Conservation (phyloP, 225 moss, liverwort and hornwort species). For the Physcomitrium patens region DNA sequence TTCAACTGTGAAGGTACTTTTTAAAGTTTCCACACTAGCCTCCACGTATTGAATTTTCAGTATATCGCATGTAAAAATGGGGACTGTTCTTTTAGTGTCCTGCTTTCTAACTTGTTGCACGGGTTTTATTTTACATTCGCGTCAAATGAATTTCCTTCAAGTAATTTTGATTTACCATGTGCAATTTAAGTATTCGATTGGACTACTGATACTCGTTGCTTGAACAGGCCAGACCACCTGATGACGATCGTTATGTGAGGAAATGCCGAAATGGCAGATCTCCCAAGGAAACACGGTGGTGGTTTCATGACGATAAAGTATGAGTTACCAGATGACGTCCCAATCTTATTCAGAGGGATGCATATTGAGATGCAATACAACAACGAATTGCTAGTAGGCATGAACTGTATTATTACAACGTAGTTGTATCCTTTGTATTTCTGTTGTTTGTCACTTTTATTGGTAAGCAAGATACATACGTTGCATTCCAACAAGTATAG, state of each 20-base stretch:
- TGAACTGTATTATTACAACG: too few relatives aligned
- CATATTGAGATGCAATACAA: background rate
- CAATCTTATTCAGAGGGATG: background rate
- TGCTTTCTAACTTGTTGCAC: background rate
- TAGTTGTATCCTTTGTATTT: too few relatives aligned
- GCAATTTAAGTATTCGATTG: background rate
- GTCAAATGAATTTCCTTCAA: background rate
- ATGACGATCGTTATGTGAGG: conserved; percentile 96
- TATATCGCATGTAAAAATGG: conserved; percentile 8
- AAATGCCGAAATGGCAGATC: conserved; percentile 99
- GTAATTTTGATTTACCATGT: conserved; percentile 13
- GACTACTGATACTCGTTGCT: conserved; percentile 18
- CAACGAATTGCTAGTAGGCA: background rate
- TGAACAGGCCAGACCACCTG: conserved; percentile 92
- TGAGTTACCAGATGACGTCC: conserved; percentile 28
- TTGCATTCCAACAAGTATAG: too few relatives aligned
- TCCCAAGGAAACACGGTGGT: conserved; percentile 99
- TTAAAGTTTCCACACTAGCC: background rate
- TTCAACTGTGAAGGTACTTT: conserved; percentile 91
- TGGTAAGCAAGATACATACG: too few relatives aligned
- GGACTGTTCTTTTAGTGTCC: background rate
- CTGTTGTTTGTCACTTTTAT: too few relatives aligned
- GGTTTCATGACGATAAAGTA: conserved; percentile 99
- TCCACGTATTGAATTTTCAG: conserved; percentile 1
- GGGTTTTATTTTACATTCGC: background rate